phyloP scores from a whole-genome alignment of 1,139 yeast species.

The Hemisphaericaspora subhashii region DNA sequence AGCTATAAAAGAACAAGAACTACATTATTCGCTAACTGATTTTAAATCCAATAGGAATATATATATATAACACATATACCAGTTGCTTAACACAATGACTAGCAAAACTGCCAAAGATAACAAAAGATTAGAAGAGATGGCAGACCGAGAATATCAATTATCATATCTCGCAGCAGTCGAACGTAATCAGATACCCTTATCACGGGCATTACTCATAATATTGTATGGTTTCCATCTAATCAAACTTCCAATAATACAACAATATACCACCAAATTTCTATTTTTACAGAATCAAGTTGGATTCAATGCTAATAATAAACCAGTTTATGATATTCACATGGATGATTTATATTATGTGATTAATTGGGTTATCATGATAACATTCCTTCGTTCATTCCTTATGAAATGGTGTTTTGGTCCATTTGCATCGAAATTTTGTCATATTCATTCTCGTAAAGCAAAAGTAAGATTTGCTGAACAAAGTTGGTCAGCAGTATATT shows the following conservation, averaged over 20 bases:
- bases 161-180: slow-evolving; percentile 34
- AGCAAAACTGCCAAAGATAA: neutral
- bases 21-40: too few species aligned
- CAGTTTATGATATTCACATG: slow-evolving; percentile 52
- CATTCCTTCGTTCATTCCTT: slow-evolving; percentile 58
- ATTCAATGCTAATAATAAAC: slow-evolving; percentile 16
- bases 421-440: slow-evolving; percentile 45
- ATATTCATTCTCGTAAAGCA: slow-evolving; percentile 52
- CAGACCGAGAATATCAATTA: slow-evolving; percentile 18
- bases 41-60: too few species aligned
- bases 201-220: slow-evolving; percentile 28
- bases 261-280: slow-evolving; percentile 44
- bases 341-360: slow-evolving; percentile 59
- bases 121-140: slow-evolving; percentile 1
- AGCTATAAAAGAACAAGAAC: too few species aligned
- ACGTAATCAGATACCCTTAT: slow-evolving; percentile 40
- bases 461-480: slow-evolving; percentile 79
- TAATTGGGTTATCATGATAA: slow-evolving; percentile 55
- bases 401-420: slow-evolving; percentile 64
- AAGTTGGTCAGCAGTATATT: slow-evolving; percentile 76
- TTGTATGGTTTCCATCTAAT: slow-evolving; percentile 29
- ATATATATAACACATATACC: too few species aligned
- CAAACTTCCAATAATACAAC: slow-evolving; percentile 19
- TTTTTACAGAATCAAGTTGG: slow-evolving; percentile 48
- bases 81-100: neutral